Evolutionary conservation across 1,284 basidiomycete genomes (phyloP), one percentile per base, ranked within the genome.

Genomic region (Moniliophthora roreri): DNA sequence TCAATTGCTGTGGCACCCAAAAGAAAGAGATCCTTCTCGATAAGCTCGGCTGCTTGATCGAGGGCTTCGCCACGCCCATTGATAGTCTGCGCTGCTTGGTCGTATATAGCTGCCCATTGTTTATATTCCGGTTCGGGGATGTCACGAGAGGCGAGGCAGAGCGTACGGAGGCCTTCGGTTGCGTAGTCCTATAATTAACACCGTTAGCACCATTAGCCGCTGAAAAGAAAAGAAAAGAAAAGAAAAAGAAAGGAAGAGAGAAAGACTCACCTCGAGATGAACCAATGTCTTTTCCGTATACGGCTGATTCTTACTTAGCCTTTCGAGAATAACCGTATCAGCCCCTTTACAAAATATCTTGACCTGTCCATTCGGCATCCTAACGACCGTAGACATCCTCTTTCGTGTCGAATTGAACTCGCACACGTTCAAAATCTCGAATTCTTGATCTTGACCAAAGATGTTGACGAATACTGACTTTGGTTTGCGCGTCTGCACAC

Each of bases 351-450:
- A 95, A 68, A 92, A 98, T 10, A 99, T 72, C 72, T 95, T 97
- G 74, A 99, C 93, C 67, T 85, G 87, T 51, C 96, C 94, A 62
- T 95, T 87, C 0, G 95, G 91, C 34, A 84, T 80, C 15, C 94
- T 85, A 23, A 99, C 85, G 54, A 99, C 74, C 0, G 94, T 95
- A 18, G 95, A 98, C 97, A 99, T 99, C 53, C 97, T 84, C 68
- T 99, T 99, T 44, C 96, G 83, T 0, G 94, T 93, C 45, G 93
- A 97, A 69, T 98, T 99, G 80, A 99, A 99, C 70, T 99, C 97
- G 80, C 95, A 97, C 44, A 99, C 89, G 65, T 99, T 98, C 52
- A 99, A 75, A 51, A 99, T 85, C 69, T 98, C 86, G 67, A 87
- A 98, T 68, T 98, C 94, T 54, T 84, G 78, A 4, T 80, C 73